Base-by-base conservation (phyloP, 768 basidiomycete species). In the Mycena floridula region DNA sequence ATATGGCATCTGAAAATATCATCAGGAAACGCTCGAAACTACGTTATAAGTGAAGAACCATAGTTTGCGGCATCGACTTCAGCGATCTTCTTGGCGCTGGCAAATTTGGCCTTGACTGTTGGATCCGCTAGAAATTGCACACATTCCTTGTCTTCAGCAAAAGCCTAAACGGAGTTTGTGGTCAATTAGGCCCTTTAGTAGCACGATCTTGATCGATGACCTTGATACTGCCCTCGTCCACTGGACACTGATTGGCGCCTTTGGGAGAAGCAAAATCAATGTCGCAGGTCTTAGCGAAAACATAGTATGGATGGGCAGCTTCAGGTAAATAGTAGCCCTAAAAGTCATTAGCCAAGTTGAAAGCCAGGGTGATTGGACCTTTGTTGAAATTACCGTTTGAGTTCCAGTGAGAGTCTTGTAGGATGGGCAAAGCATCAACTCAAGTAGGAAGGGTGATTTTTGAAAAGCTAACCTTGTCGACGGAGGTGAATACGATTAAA, bases 321-420 rank as follows among this genome's bases (percentile, higher is more conserved):
- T 91, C 87, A 5, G 85, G 82, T 24, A 88, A 71, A 61, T 79
- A 89, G 81, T 81, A 88, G 18, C 86, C 85, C 82, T 83, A 46
- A 23, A n/a, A 37, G 25, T 28, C 47, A 38, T 23, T 12, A 25
- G n/a, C 9, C 12, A 13, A 23, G 37, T 38, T 38, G 37, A 21
- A 12, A 7, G 25, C 9, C 28, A 16, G n/a, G n/a, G n/a, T n/a
- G n/a, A n/a, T n/a, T n/a, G 9, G 23, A 25, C 7, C 8, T 9
- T 40, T 21, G 11, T 4, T 25, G 9, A 6, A 11, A n/a, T 28
- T 18, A 11, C 23, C 4, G 22, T 16, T 7, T 9, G 9, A 38
- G 12, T 11, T 13, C 21, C 37, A 13, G 7, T 5, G 5, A 45
- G 27, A 39, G 41, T n/a, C 20, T 8, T 7, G 35, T 15, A n/a